Evolutionary conservation across 106 monocot genomes (phyloP).

Genomic region (Alisma plantagoaquatica): DNA sequence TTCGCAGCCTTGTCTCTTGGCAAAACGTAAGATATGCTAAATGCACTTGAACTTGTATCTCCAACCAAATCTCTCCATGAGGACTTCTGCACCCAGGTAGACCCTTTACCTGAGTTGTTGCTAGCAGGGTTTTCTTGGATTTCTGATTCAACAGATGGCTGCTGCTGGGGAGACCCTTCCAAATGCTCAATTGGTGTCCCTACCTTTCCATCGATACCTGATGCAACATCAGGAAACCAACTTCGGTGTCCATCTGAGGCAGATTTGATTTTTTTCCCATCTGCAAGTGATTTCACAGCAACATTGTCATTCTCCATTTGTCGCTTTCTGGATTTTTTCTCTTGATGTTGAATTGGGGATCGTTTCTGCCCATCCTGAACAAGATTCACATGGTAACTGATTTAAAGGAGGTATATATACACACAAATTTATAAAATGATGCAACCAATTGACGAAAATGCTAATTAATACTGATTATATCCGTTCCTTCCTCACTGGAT

Average conservation of each 20-base stretch:
- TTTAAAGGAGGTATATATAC: too few species aligned
- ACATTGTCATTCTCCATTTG: too few species aligned
- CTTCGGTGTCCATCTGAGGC: constrained; percentile 6
- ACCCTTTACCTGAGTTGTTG: constrained; percentile 11
- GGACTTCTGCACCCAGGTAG: constrained; percentile 70
- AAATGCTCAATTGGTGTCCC: constrained; percentile 5
- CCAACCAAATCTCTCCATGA: constrained; percentile 90
- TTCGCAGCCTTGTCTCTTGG: constrained; percentile 8
- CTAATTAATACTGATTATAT: too few species aligned
- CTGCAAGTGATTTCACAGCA: neutral
- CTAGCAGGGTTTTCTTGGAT: neutral
- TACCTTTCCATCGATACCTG: neutral
- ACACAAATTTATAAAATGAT: too few species aligned
- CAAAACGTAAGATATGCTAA: constrained; percentile 46
- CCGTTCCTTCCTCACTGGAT: too few species aligned
- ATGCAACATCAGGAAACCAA: neutral
- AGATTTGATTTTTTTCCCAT: constrained; percentile 3
- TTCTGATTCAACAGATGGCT: constrained; percentile 2
- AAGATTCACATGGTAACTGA: too few species aligned
- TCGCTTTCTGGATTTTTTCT: too few species aligned
- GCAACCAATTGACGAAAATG: too few species aligned
- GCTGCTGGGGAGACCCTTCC: neutral
- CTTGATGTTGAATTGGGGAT: too few species aligned
- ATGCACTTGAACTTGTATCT: constrained; percentile 19
- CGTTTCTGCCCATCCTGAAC: too few species aligned